Evolutionary conservation across 2,329 filamentous ascomycete species (phyloP), one percentile per base, ranked within the genome.

Genomic region (Sclerotinia subarctica): DNA sequence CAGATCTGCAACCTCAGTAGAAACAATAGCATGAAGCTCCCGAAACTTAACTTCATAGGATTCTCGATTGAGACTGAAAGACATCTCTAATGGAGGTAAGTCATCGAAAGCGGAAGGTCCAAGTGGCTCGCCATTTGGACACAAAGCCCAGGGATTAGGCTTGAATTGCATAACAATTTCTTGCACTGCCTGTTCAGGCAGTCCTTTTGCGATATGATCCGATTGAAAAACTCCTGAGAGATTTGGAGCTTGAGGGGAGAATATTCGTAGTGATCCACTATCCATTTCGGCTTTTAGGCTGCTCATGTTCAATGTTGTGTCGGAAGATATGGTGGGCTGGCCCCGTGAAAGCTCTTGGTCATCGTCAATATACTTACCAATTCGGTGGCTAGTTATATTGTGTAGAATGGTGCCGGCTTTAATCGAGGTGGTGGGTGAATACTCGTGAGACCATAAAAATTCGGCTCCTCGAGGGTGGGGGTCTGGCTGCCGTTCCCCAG

Each of bases 41-140:
- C 68, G 54, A 5, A 76, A 57, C 15, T 63, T 64, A 15, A 73
- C 35, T 32, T 69, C 53, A 42, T 70, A 69, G 1, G 62, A 68
- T 15, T 59, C 24, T 17, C 46, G 32, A 24, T 75, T 60, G 17
- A 74, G 70, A 10, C 65, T 38, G 51, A 78, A 73, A 5, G 53
- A 54, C 64, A 78, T 76, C 67, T 78, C 76, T 21, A 78, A 63
- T 2, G 68, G 53, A 13, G 77, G 77, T 44, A 76, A 77, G n/a
- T 69, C 71, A 10, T 67, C 71, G 5, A 76, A 53, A 13, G 72
- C 72, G 42, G 69, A 64, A 17, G 68, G 29, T 8, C 74, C 74
- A 24, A 74, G 65, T 10, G 46, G 15, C 17, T 63, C 53, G n/a
- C 64, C 64, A 35, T 59, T 63, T n/a, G 51, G 29, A n/a, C 35